Evolutionary conservation across 2,329 filamentous ascomycete species (phyloP).

Genomic region (Hirsutella minnesotensis): DNA sequence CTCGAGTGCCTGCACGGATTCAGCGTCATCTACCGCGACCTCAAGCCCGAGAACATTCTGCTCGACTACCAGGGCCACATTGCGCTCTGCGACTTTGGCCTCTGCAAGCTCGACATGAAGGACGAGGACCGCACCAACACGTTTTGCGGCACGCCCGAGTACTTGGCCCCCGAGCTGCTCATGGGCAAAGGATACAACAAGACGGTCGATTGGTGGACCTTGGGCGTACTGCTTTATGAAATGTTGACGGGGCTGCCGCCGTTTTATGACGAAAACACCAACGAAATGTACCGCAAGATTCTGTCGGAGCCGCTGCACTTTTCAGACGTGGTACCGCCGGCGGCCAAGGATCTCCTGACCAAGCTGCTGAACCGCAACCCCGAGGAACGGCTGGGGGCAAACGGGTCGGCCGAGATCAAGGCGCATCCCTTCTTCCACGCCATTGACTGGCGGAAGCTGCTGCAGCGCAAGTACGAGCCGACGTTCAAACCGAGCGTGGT

Average conservation of each 20-base stretch:
- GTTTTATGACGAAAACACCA: constrained; percentile 98
- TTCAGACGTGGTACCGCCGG: constrained; percentile 85
- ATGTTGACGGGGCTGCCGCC: constrained; percentile 96
- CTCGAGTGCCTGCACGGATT: constrained; percentile 95
- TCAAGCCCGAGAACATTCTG: constrained; percentile 83
- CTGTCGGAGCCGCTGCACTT: constrained; percentile 92
- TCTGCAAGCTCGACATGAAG: constrained; percentile 99
- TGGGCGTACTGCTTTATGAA: constrained; percentile 92
- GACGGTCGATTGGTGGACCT: constrained; percentile 97
- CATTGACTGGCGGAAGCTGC: constrained; percentile 95
- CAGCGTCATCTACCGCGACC: constrained; percentile 84
- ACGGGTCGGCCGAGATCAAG: constrained; percentile 95
- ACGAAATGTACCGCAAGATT: constrained; percentile 99
- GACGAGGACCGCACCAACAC: constrained; percentile 97
- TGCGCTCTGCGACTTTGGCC: constrained; percentile 91
- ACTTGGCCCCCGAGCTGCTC: constrained; percentile 86
- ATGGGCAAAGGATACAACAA: constrained; percentile 95
- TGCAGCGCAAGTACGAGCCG: constrained; percentile 96
- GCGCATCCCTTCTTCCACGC: constrained; percentile 98
- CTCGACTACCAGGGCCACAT: constrained; percentile 97
- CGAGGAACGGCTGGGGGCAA: constrained; percentile 77
- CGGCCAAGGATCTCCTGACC: constrained; percentile 83
- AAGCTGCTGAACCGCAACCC: constrained; percentile 89
- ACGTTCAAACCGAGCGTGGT: constrained; percentile 96
- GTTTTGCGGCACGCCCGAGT: constrained; percentile 96